These are phyloP conservation scores for Pseudonitzschia multistriata DNA, from an alignment of 108 stramenopile species.

Conservation along the genomic window DNA sequence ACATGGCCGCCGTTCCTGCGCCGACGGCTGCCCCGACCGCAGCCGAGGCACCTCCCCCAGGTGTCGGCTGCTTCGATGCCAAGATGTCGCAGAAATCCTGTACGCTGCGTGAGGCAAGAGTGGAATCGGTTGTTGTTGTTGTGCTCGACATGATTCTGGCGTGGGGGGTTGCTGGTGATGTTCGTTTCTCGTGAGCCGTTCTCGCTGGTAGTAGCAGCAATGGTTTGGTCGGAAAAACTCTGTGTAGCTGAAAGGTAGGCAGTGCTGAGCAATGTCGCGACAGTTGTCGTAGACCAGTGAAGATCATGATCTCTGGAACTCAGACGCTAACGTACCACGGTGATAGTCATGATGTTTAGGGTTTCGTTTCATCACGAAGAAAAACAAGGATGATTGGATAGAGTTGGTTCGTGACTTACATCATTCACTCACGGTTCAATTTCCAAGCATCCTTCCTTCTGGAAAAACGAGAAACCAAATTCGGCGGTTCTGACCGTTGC, in stretches of 20 bases:
- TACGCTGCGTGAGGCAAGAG: constrained; percentile 27
- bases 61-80: constrained; percentile 73
- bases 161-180: not conserved
- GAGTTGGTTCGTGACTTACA: not conserved
- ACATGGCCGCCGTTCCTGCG: constrained; percentile 68
- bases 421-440: not conserved
- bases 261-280: not conserved
- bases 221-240: not conserved
- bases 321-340: not conserved
- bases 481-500: too few species aligned
- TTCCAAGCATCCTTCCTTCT: too few species aligned
- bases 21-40: constrained; percentile 76
- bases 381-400: not conserved
- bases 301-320: not conserved
- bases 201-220: too few species aligned
- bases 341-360: not conserved
- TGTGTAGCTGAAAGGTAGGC: not conserved
- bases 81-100: constrained; percentile 54
- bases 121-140: constrained; percentile 13
- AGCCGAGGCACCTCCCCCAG: constrained; percentile 80
- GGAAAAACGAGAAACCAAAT: too few species aligned
- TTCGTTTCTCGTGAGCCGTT: not conserved
- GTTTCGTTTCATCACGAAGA: too few species aligned
- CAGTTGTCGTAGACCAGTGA: not conserved
- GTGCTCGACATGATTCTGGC: not conserved